Evolutionary conservation across 78 protist genomes (phyloP).

Genomic region (Trichosphaerium sp.): DNA sequence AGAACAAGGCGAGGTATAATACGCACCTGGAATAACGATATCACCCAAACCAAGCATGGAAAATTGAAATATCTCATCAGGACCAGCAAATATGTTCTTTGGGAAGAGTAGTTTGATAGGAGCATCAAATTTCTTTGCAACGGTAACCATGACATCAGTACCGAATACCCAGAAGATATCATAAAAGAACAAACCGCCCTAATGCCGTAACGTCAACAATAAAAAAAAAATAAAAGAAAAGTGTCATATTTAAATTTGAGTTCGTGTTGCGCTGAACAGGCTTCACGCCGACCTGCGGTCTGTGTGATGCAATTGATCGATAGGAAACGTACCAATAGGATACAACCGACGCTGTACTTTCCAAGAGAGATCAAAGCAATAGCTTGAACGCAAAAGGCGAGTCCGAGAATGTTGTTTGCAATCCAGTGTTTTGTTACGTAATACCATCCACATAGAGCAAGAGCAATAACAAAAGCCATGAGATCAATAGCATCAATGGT

Average conservation of each 20-base stretch:
- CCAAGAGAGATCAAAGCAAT: slow-evolving; percentile 12
- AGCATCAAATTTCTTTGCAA: slow-evolving; percentile 80
- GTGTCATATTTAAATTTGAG: neutral
- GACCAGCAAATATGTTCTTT: slow-evolving; percentile 32
- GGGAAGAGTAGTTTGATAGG: slow-evolving; percentile 88
- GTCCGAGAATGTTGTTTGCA: slow-evolving; percentile 74
- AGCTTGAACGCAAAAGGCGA: slow-evolving; percentile 48
- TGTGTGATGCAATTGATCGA: no score
- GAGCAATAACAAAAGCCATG: neutral
- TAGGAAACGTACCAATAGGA: slow-evolving; percentile 56
- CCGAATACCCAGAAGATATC: slow-evolving; percentile 93
- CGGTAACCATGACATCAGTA: slow-evolving; percentile 86
- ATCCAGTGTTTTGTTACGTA: slow-evolving; percentile 64
- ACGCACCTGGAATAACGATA: slow-evolving; percentile 84
- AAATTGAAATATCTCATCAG: slow-evolving; percentile 23
- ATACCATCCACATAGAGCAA: slow-evolving; percentile 17
- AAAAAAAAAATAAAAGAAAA: neutral
- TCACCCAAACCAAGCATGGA: slow-evolving; percentile 94
- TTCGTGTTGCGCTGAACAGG: neutral
- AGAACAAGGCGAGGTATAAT: no score
- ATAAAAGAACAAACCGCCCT: slow-evolving; percentile 78
- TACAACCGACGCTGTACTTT: slow-evolving; percentile 30
- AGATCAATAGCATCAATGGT: slow-evolving; percentile 11
- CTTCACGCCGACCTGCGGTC: no score
- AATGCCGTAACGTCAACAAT: no score